Base-by-base conservation (phyloP, 208 protist genomes). In the Strigomonas culicis region DNA sequence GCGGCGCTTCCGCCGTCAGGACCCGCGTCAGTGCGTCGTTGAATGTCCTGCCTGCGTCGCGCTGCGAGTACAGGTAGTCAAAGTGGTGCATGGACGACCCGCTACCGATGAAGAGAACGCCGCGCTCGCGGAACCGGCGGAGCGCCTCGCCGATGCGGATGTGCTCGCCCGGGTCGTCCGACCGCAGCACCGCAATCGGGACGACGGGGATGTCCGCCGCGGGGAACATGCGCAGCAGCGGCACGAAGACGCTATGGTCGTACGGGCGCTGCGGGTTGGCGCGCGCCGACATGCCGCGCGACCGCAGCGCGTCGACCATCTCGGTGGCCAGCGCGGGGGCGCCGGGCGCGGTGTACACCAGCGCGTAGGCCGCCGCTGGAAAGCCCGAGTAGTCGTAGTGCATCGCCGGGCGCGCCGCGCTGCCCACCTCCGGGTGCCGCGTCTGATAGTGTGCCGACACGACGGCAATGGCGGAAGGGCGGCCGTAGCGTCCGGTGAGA, bases 321-420 rank as follows among this genome's bases (percentile, higher is more conserved):
- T 41, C 44, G 41, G 50, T 7, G 21, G 82, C 78, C 47, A 84
- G 50, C 43, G 55, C 52, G 7, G 77, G 66, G 6, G 60, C 53
- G 51, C 82, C 82, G 2, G 77, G 74, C 4, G 88, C 75, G 25
- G 80, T 68, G 66, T 97, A 98, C 44, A 79, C 70, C 15, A 92
- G 44, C 25, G 66, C 30, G 64, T 97, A 98, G 22, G 71, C 64
- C 65, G 88, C 77, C 0, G 43, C 0, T 6, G 87, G 87, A 59
- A 97, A 98, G 25, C 92, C 92, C 59, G 71, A 68, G 71, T 93
- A 98, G 73, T 98, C 95, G 77, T 93, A 97, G 41, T 90, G 64
- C 63, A 94, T 72, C 39, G 49, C 59, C 3, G 76, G 77, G 17
- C 55, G 22, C 28, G 31, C 0, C 17, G 43, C 59, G 2, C 63